Percentiles rank a stretch among this genome's conserved stretches.
Conservation (phyloP, 2,329 filamentous ascomycete species). For the Amylocarpus encephaloides region DNA sequence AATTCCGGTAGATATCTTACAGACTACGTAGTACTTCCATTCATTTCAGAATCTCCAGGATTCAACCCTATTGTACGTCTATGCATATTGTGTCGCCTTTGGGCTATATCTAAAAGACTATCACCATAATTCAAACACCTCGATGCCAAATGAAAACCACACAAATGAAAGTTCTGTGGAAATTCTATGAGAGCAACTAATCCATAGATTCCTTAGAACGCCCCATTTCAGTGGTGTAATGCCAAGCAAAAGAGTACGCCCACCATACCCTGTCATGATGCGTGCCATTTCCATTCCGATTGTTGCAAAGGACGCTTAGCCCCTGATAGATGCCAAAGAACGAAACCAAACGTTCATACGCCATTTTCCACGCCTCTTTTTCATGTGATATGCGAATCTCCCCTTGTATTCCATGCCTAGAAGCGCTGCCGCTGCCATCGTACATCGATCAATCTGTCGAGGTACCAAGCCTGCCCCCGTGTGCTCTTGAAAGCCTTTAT, state of each 20-base stretch:
- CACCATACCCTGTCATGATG: conserved; percentile 17
- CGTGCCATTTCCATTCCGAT: conserved; percentile 12
- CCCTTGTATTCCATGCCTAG: conserved; percentile 20
- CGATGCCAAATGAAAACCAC: not conserved
- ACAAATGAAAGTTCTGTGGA: conserved; percentile 14
- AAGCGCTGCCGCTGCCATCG: conserved; percentile 16
- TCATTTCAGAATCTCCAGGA: not conserved
- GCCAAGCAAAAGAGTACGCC: conserved; percentile 17
- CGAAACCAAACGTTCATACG: conserved; percentile 12
- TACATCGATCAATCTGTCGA: conserved; percentile 19
- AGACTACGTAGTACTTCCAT: not conserved
- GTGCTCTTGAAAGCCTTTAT: conserved; percentile 23
- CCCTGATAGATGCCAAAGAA: conserved; percentile 19
- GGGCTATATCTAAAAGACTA: not conserved
- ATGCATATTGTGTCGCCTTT: conserved; percentile 2
- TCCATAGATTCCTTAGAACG: conserved; percentile 18
- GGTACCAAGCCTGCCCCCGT: conserved; percentile 28
- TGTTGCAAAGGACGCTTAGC: not conserved
- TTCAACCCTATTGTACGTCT: not conserved
- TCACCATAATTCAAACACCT: not conserved
- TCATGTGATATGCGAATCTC: conserved; percentile 18
- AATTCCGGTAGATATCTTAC: not conserved
- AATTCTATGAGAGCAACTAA: conserved; percentile 14
- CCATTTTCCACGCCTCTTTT: conserved; percentile 28
- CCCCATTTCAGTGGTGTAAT: conserved; percentile 12